phyloP scores from a whole-genome alignment of 2,329 filamentous ascomycete genomes.

The Rutstroemia sp. region DNA sequence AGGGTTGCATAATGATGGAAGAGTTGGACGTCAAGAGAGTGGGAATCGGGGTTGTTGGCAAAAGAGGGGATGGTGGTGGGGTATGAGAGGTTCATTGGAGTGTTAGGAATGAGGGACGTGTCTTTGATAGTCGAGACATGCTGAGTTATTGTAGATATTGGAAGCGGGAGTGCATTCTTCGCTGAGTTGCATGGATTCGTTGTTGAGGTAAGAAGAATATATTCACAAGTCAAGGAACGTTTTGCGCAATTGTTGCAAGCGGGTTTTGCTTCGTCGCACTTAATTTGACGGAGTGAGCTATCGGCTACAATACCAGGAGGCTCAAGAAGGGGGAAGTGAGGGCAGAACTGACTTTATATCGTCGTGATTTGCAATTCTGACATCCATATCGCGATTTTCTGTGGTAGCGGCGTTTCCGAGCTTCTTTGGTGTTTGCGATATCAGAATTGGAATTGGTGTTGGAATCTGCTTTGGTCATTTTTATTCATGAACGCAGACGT shows the following conservation, averaged over 20 bases:
- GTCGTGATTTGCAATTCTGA: slow-evolving; percentile 3
- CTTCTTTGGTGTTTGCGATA: not conserved
- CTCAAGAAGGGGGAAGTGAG: not conserved
- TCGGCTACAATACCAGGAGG: not conserved
- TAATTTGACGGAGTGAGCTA: not conserved
- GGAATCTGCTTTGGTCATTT: not conserved
- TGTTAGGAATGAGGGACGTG: not conserved
- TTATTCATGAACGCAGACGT: too few species aligned
- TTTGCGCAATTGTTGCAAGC: not conserved
- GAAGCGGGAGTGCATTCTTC: not conserved
- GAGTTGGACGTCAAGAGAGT: not conserved
- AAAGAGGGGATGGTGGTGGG: not conserved
- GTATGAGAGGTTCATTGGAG: not conserved
- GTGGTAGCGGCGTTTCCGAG: not conserved
- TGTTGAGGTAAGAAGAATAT: not conserved
- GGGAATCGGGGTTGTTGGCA: not conserved
- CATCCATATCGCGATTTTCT: slow-evolving; percentile 6
- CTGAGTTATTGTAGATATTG: not conserved
- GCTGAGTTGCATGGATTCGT: not conserved
- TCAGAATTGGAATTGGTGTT: not conserved
- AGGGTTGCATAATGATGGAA: slow-evolving; percentile 1
- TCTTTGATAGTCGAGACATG: not conserved
- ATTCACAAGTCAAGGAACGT: not conserved
- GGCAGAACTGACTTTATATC: not conserved
- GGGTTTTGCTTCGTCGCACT: slow-evolving; percentile 5